Evolutionary conservation across 352 stramenopile genomes (phyloP), one percentile per base, ranked within the genome.

Genomic region (Phytophthora ramorum): DNA sequence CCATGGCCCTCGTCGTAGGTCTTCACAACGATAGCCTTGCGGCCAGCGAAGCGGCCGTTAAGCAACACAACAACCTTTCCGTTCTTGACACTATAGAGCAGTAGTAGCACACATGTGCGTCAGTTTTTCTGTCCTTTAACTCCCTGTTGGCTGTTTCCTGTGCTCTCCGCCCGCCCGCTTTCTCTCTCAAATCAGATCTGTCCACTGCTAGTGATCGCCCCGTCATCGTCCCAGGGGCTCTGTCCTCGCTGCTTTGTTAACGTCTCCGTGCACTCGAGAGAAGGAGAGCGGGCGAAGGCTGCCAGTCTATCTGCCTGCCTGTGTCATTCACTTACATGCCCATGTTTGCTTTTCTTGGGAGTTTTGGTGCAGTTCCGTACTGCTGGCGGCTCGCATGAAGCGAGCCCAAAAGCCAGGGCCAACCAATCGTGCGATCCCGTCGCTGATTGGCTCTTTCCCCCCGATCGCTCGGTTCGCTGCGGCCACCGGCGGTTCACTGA

Each of bases 41-140:
- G 97, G 76, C 98, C 98, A 61, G 98, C 98, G 80, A 99, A 99
- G 73, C 97, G 96, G 78, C 98, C 98, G 70, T 98, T 97, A 76
- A 99, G 90, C 79, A 99, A 82, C 73, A 99, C 96, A 75, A 99
- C 98, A 81, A 99, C 97, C 85, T 99, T 99, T 96, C 98, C 98
- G 75, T 89, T 96, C 90, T 99, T 99, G 75, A 98, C 83, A 91
- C 89, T 96, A 75, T 8, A 32, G 4, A 32, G 26, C 56, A 73
- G 40, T n/a, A 58, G 28, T 24, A 71, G 41, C 47, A 44, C n/a
- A 20, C 37, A 52, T 7, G 9, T 19, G 19, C 34, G 35, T 77
- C 53, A 68, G 44, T 73, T 40, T 54, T 30, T 59, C 13, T 43
- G 17, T 40, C 30, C 24, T 40, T 30, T 35, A n/a, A n/a, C 13